phyloP scores from a whole-genome alignment of 2,329 filamentous ascomycete genomes.

The Aspergillus hiratsukae region DNA sequence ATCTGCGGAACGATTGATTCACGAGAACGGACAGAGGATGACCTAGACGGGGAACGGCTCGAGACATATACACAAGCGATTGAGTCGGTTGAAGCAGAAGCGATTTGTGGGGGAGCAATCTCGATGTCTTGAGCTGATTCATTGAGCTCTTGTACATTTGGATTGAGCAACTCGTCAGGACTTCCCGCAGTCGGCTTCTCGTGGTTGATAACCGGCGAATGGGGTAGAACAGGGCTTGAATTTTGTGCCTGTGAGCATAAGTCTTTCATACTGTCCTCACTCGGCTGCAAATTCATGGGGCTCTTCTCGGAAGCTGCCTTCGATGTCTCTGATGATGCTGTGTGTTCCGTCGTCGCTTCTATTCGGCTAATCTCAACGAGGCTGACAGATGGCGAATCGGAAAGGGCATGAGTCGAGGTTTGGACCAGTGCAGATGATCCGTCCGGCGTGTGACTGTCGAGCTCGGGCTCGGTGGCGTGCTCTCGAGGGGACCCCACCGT shows the following conservation, averaged over 20 bases:
- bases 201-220: not conserved
- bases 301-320: not conserved
- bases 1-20: not conserved
- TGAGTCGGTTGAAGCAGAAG: not conserved
- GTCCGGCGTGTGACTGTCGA: too few species aligned
- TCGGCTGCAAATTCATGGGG: not conserved
- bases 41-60: not conserved
- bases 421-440: not conserved
- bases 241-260: not conserved
- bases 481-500: not conserved
- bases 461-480: not conserved
- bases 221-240: not conserved
- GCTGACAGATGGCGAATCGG: not conserved
- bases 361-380: not conserved
- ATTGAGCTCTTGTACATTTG: not conserved
- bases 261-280: not conserved
- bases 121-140: not conserved
- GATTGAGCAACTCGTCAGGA: not conserved
- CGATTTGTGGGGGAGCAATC: not conserved
- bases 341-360: not conserved
- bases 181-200: not conserved
- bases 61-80: not conserved
- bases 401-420: not conserved
- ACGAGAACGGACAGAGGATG: not conserved
- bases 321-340: not conserved